phyloP scores from a whole-genome alignment of 2,329 filamentous ascomycete species.

The Hypoxylon sp. region DNA sequence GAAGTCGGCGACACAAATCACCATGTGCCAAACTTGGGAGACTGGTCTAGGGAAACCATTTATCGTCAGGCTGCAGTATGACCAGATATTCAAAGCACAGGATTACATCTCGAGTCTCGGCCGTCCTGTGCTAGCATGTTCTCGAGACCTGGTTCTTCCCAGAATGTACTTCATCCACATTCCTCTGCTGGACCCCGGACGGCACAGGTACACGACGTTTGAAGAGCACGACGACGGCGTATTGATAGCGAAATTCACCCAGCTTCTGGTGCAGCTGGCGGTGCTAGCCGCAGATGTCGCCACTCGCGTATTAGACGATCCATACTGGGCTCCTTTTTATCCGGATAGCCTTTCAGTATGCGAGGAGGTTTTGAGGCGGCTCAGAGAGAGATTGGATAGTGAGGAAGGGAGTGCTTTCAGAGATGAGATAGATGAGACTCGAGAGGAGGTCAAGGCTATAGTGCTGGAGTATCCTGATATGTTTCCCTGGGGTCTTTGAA shows the following conservation, averaged over 20 bases:
- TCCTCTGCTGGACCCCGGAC: constrained; percentile 7
- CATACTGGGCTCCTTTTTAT: neutral
- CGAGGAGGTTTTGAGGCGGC: neutral
- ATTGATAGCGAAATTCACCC: neutral
- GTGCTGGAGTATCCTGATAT: neutral
- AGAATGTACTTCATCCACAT: constrained; percentile 12
- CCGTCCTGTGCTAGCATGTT: too few species aligned
- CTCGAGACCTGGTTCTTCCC: neutral
- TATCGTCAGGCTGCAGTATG: too few species aligned
- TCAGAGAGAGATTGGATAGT: neutral
- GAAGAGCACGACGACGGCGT: neutral
- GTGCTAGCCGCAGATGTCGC: neutral
- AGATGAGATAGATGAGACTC: neutral
- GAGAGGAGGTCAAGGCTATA: neutral
- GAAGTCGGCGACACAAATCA: neutral
- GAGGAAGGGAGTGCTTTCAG: neutral
- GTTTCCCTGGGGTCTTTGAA: neutral
- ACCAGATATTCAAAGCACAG: too few species aligned
- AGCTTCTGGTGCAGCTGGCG: neutral
- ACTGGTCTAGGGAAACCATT: too few species aligned
- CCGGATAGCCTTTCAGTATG: neutral
- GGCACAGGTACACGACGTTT: neutral
- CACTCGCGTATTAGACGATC: neutral
- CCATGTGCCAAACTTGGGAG: too few species aligned
- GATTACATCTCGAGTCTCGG: too few species aligned